Conservation (phyloP, 345 rosid species). For the Barbarea vulgaris region DNA sequence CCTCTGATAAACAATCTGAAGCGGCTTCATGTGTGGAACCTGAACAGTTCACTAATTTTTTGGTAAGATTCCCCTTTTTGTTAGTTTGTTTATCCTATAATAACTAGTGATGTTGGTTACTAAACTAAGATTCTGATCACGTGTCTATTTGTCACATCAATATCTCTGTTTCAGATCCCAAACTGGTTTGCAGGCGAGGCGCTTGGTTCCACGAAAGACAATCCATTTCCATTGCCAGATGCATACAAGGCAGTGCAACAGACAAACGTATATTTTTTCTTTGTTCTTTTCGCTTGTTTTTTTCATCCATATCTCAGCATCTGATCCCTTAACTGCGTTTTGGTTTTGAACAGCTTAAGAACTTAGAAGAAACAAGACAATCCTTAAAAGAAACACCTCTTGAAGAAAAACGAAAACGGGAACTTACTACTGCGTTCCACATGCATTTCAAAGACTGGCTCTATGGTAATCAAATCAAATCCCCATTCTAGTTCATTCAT, state of each 20-base stretch:
- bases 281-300: background rate
- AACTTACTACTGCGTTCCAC: conserved; percentile 79
- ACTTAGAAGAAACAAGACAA: conserved; percentile 70
- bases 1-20: conserved; percentile 85
- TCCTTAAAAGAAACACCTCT: conserved; percentile 70
- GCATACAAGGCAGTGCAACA: conserved; percentile 68
- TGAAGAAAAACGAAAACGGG: conserved; percentile 85
- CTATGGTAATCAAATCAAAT: conserved; percentile 59
- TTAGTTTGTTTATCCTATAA: background rate
- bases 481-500: background rate
- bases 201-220: conserved; percentile 72
- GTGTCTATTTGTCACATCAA: conserved; percentile 1
- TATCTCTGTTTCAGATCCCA: conserved; percentile 69
- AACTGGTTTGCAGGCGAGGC: conserved; percentile 80
- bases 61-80: conserved; percentile 55
- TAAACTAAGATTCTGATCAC: background rate
- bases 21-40: conserved; percentile 74
- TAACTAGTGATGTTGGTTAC: conserved; percentile 6
- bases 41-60: conserved; percentile 84
- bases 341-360: conserved; percentile 63
- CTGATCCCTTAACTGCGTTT: conserved; percentile 10
- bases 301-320: conserved; percentile 23
- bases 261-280: conserved; percentile 59
- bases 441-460: conserved; percentile 95
- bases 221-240: conserved; percentile 86